Conservation (phyloP, 2,329 filamentous ascomycete species). For the Aspergillus spinulosporus region DNA sequence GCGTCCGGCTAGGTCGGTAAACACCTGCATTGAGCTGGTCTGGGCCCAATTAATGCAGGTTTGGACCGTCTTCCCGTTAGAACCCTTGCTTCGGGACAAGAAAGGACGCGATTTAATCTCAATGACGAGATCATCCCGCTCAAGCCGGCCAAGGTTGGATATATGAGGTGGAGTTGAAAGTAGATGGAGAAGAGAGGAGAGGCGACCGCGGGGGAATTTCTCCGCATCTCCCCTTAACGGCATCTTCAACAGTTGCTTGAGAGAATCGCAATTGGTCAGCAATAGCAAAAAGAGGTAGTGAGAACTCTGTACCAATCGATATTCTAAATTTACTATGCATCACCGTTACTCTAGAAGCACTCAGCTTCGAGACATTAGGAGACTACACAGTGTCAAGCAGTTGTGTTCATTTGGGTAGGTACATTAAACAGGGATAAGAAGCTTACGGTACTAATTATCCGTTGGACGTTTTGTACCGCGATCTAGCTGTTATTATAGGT, state of each 20-base stretch:
- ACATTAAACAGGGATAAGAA: slow-evolving; percentile 2
- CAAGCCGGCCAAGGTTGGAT: not conserved
- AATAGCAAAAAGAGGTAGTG: not conserved
- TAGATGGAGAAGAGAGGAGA: not conserved
- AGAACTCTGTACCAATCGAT: too few species aligned
- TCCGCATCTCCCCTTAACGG: slow-evolving; percentile 9
- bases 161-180: not conserved
- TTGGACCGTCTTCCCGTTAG: not conserved
- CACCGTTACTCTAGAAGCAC: too few species aligned
- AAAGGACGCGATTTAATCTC: not conserved
- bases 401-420: not conserved
- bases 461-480: not conserved
- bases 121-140: not conserved
- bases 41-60: not conserved
- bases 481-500: not conserved
- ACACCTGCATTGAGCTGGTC: not conserved
- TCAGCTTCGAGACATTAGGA: too few species aligned
- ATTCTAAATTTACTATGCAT: too few species aligned
- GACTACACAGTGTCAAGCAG: not conserved
- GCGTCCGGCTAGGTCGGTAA: not conserved
- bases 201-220: slow-evolving; percentile 18
- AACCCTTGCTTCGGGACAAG: not conserved
- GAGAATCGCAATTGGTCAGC: not conserved
- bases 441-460: slow-evolving; percentile 8
- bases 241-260: too few species aligned